These are phyloP conservation scores for Pseudozyma flocculosa DNA, from an alignment of 1,284 basidiomycete species.

Conservation along the genomic window DNA sequence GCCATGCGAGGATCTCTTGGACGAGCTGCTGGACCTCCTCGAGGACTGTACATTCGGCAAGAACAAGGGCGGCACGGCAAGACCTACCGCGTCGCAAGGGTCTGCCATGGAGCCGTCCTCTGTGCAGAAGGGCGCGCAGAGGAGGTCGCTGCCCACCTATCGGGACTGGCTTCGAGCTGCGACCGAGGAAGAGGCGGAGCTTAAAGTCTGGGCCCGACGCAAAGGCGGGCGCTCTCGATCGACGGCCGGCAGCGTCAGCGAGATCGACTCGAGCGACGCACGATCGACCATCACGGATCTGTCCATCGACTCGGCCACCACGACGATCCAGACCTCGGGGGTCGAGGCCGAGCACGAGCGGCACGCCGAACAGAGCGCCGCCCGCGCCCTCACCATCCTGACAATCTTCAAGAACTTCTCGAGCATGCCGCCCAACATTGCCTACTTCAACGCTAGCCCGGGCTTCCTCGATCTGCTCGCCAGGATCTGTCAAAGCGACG, in stretches of 20 bases:
- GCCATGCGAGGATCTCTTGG: constrained; percentile 77
- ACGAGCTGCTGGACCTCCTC: constrained; percentile 82
- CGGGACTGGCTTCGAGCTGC: constrained; percentile 46
- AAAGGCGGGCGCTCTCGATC: constrained; percentile 18
- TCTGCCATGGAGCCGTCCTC: no score
- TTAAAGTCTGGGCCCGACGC: constrained; percentile 35
- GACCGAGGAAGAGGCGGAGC: constrained; percentile 47
- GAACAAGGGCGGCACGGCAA: constrained; percentile 59
- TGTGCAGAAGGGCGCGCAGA: neutral
- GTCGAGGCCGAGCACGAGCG: constrained; percentile 33
- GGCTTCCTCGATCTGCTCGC: constrained; percentile 68
- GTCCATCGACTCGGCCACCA: constrained; percentile 1
- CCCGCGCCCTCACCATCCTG: constrained; percentile 70
- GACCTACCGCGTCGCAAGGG: no score
- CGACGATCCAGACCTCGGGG: constrained; percentile 19
- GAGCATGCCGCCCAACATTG: constrained; percentile 70
- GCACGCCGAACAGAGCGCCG: constrained; percentile 59
- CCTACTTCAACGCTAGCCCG: constrained; percentile 69
- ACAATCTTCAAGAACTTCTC: constrained; percentile 87
- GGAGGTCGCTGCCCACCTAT: constrained; percentile 26
- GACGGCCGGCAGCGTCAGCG: constrained; percentile 12
- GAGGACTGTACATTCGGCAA: constrained; percentile 74
- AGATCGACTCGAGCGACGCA: constrained; percentile 10
- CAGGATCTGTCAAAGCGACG: constrained; percentile 50
- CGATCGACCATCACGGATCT: constrained; percentile 4